Evolutionary conservation across 192 early-diverging fungal species (phyloP), one percentile per base, ranked within the genome.

Genomic region (Coemansia sp.): DNA sequence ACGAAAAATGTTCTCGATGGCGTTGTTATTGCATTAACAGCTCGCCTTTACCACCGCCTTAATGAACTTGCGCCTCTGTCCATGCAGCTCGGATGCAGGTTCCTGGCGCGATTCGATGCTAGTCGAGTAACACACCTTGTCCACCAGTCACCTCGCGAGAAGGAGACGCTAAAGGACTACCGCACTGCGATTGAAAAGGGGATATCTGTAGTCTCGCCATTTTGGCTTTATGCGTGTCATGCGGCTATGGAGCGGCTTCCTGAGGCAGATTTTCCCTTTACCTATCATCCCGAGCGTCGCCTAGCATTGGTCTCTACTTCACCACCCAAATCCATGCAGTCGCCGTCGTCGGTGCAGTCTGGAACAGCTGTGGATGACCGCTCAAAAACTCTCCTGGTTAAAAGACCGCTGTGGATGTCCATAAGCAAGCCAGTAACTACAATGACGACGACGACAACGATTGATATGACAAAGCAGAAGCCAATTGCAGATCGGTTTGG

Each of bases 201-300:
- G 14, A 59, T 70, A 1, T 25, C 24, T 13, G 50, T 75, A 13
- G 77, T 79, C 10, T 79, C 77, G 13, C 77, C 77, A 1, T 75
- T 66, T 71, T 79, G 77, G 77, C 55, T 79, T 27, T 60, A 67
- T 30, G 57, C 61, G 2, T 79, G 77, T 27, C 55, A 55, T 14
- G 72, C 70, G 11, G 46, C 58, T 0, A 29, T 35, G 30, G 9
- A 6, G 1, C 62, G 48, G 1, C 40, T 63, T 0, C 43, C 65
- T 8, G 76, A 72, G 38, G 44, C 37, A 9, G 51, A 57, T 3
- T 78, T 59, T 23, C 76, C 76, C 0, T 55, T 63, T 30, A 68
- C 60, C 0, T 78, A 51, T 46, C 57, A 72, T n/a, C 76, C 61
- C 17, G 56, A 59, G 14, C 45, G 70, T 25, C 60, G 65, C 17